A percentile compares a stretch with the other conserved stretches of the same genome.
phyloP scores from a whole-genome alignment of 768 basidiomycete genomes.

The Tricholoma flavovirens region DNA sequence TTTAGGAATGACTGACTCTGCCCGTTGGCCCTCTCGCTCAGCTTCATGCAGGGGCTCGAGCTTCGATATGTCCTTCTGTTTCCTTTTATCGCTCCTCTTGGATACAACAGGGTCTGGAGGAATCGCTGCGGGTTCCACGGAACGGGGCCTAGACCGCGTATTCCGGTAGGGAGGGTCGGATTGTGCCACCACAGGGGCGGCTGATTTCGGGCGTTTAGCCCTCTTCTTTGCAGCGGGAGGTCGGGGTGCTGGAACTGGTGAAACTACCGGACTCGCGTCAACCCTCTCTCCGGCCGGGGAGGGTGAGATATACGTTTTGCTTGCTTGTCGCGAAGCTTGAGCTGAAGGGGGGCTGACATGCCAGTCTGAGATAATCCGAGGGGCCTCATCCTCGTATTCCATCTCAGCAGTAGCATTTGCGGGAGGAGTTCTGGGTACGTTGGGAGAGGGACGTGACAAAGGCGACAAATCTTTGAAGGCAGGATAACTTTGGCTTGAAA shows the following conservation, averaged over 20 bases:
- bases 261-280: not conserved
- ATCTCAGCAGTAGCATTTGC: not conserved
- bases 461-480: not conserved
- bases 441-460: not conserved
- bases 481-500: not conserved
- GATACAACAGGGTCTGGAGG: constrained; percentile 1
- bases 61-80: not conserved
- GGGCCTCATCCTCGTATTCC: not conserved
- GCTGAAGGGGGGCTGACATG: not conserved
- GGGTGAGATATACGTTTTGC: not conserved
- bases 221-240: not conserved
- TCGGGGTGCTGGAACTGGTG: not conserved
- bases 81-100: not conserved
- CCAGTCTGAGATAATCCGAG: not conserved
- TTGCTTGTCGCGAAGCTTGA: not conserved
- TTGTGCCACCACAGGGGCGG: not conserved
- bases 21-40: constrained; percentile 4
- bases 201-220: not conserved
- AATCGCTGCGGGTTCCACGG: constrained; percentile 21
- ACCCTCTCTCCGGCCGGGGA: not conserved
- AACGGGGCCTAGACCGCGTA: constrained; percentile 29
- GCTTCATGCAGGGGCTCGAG: constrained; percentile 4
- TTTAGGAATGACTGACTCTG: not conserved
- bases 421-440: not conserved
- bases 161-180: constrained; percentile 25